Evolutionary conservation across 2,329 filamentous ascomycete genomes (phyloP).

Genomic region (Biscogniauxia mediterranea): DNA sequence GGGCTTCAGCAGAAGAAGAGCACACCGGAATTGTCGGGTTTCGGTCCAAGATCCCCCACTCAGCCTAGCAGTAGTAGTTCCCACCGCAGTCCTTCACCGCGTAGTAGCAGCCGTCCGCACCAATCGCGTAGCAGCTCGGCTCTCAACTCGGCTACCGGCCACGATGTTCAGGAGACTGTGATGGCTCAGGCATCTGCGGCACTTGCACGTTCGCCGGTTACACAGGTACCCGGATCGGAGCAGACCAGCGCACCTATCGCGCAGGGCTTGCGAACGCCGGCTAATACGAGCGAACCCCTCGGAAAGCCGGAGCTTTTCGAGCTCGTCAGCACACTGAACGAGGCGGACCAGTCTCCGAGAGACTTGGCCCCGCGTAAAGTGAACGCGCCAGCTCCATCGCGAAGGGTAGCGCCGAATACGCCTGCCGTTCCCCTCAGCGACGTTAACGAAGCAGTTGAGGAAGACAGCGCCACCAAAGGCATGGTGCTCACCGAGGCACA

Average conservation of each 20-base stretch:
- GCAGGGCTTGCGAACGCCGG: conserved; percentile 9
- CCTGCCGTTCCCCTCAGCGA: conserved; percentile 11
- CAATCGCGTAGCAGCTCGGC: conserved; percentile 15
- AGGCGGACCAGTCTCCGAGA: conserved; percentile 7
- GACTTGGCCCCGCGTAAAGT: background rate
- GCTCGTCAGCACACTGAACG: conserved; percentile 17
- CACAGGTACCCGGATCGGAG: background rate
- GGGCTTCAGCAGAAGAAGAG: conserved; percentile 13
- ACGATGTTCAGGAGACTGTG: conserved; percentile 13
- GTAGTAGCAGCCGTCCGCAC: conserved; percentile 3
- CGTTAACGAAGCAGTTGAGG: conserved; percentile 17
- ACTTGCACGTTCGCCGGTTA: background rate
- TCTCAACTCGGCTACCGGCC: conserved; percentile 9
- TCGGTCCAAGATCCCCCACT: conserved; percentile 9
- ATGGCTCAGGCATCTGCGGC: conserved; percentile 2
- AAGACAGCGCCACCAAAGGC: background rate
- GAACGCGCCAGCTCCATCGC: conserved; percentile 4
- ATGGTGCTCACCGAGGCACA: conserved; percentile 10
- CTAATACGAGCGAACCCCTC: conserved; percentile 9
- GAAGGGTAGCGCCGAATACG: conserved; percentile 8
- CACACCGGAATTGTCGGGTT: conserved; percentile 11
- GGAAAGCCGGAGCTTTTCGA: conserved; percentile 19
- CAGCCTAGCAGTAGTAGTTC: background rate
- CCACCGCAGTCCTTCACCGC: background rate
- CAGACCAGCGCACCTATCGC: conserved; percentile 3